Evolutionary conservation across 768 basidiomycete species (phyloP).

Genomic region (Trametes cinnabarina): DNA sequence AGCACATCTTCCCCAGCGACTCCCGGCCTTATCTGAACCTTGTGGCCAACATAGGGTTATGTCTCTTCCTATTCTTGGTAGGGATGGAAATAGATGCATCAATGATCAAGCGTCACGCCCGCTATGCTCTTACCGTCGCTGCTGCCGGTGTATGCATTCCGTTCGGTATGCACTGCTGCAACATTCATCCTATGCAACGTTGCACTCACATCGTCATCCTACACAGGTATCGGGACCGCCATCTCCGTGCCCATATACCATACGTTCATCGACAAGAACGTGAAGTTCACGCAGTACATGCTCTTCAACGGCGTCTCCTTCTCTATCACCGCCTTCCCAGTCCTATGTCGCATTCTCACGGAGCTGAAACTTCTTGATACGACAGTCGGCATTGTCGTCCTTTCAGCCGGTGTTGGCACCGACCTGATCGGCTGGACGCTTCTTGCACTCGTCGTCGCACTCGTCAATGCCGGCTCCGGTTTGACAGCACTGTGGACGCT

Average conservation of each 20-base stretch:
- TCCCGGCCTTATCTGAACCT: constrained; percentile 62
- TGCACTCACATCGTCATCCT: neutral
- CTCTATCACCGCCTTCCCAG: constrained; percentile 80
- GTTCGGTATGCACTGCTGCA: constrained; percentile 34
- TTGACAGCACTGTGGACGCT: constrained; percentile 79
- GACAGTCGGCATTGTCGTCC: constrained; percentile 76
- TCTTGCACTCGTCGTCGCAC: constrained; percentile 77
- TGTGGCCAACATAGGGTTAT: constrained; percentile 71
- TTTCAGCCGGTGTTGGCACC: constrained; percentile 78
- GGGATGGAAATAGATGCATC: constrained; percentile 81
- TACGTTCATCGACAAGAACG: constrained; percentile 53
- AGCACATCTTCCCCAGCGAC: constrained; percentile 35
- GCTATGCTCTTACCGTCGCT: constrained; percentile 57
- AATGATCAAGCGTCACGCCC: constrained; percentile 62
- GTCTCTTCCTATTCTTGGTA: constrained; percentile 80
- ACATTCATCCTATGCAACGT: neutral
- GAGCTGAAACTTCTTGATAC: constrained; percentile 82
- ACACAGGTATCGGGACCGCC: constrained; percentile 68
- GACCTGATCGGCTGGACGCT: constrained; percentile 75
- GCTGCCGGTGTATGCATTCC: constrained; percentile 71
- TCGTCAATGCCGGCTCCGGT: constrained; percentile 75
- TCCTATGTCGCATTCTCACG: constrained; percentile 81
- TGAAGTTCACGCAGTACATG: constrained; percentile 78
- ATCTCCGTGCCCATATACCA: constrained; percentile 72
- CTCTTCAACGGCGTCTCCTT: constrained; percentile 84